Evolutionary conservation across 768 basidiomycete genomes (phyloP).

Genomic region (Naganishia vishniacii): DNA sequence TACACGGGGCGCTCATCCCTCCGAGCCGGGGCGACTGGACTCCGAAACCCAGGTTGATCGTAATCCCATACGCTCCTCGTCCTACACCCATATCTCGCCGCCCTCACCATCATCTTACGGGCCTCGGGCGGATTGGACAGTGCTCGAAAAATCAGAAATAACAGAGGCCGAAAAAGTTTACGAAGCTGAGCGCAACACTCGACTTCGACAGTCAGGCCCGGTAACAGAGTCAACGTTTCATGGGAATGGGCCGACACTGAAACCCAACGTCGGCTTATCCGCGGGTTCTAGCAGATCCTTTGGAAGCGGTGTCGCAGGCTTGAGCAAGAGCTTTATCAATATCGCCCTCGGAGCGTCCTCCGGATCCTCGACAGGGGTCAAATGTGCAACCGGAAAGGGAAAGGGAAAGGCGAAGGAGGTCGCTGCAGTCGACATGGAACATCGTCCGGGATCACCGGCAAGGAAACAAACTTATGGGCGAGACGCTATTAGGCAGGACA

Average conservation of each 20-base stretch:
- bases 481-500: constrained; percentile 62
- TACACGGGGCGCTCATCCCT: background rate
- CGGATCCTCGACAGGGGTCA: constrained; percentile 13
- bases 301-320: constrained; percentile 31
- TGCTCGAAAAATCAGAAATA: constrained; percentile 23
- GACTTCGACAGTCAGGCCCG: background rate
- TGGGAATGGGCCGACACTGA: background rate
- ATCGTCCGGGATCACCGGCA: background rate
- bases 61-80: constrained; percentile 14
- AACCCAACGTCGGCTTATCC: background rate
- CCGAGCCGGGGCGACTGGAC: background rate
- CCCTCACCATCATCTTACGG: constrained; percentile 21
- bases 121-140: constrained; percentile 25
- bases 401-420: constrained; percentile 33
- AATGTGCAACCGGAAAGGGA: constrained; percentile 31
- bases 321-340: constrained; percentile 23
- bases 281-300: background rate
- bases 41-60: background rate
- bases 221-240: background rate
- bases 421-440: background rate
- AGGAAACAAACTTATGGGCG: constrained; percentile 39
- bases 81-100: constrained; percentile 21
- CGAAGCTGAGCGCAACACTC: constrained; percentile 1
- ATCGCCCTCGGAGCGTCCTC: constrained; percentile 9
- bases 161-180: constrained; percentile 25